These are phyloP conservation scores for Phytophthora pseudosyringae DNA, from an alignment of 352 stramenopile species.

Conservation along the genomic window DNA sequence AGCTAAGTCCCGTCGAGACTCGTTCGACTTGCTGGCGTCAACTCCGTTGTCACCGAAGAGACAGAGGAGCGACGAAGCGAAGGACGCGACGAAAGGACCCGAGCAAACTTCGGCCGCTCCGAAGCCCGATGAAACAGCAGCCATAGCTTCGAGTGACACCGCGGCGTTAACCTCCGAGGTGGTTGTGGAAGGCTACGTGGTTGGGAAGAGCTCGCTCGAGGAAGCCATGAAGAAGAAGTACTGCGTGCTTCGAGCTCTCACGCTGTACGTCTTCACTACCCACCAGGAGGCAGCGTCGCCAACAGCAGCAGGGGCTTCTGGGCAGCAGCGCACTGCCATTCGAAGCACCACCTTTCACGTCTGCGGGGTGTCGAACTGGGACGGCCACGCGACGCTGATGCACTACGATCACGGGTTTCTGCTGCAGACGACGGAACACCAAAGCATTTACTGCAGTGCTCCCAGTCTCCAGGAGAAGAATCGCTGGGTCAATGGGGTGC, in stretches of 20 bases:
- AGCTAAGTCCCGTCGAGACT: slow-evolving; percentile 69
- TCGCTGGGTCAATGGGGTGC: slow-evolving; percentile 68
- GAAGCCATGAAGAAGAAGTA: slow-evolving; percentile 70
- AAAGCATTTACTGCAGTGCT: slow-evolving; percentile 73
- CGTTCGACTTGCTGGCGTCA: slow-evolving; percentile 64
- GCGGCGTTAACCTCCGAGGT: slow-evolving; percentile 16
- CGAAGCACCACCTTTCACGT: slow-evolving; percentile 34
- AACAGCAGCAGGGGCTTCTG: neutral
- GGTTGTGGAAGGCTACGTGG: slow-evolving; percentile 63
- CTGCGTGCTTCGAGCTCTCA: slow-evolving; percentile 52
- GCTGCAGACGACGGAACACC: slow-evolving; percentile 58
- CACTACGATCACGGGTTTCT: slow-evolving; percentile 80
- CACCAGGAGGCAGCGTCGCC: slow-evolving; percentile 35
- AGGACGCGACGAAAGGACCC: slow-evolving; percentile 2
- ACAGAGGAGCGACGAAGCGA: slow-evolving; percentile 17
- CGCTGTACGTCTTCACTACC: slow-evolving; percentile 50
- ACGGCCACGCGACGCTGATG: slow-evolving; percentile 64
- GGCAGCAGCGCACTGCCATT: neutral
- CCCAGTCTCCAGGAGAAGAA: slow-evolving; percentile 65
- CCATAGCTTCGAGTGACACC: neutral
- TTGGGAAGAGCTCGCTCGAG: slow-evolving; percentile 50
- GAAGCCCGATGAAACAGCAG: neutral
- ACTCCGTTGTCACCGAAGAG: slow-evolving; percentile 25
- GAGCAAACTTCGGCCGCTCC: neutral
- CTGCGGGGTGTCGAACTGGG: slow-evolving; percentile 62